Evolutionary conservation across 225 moss, liverwort and hornwort species (phyloP), one percentile per base, ranked within the genome.

Genomic region (Pseudoscleropodium purum): DNA sequence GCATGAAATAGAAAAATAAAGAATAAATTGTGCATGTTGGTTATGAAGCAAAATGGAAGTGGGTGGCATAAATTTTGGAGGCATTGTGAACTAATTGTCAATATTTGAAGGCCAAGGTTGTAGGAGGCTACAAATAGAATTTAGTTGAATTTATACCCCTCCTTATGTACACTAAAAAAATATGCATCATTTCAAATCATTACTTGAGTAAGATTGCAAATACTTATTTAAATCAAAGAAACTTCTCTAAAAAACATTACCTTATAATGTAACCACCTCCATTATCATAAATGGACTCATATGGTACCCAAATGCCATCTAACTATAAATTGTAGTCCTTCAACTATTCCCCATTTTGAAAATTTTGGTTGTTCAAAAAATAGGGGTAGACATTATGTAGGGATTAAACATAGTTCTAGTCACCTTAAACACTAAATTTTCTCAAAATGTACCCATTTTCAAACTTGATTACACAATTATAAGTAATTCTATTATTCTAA

Each of bases 1-100:
- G 10, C 4, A 37, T 56, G 1, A 1, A 25, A 26, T 57, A n/a
- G 2, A n/a, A 79, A 79, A 17, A 14, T 17, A 3, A 57, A 79
- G 1, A 57, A 17, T 2, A n/a, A 57, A n/a, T 26, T 57, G 57
- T 57, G 10, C 17, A 26, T 8, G 15, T 57, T 16, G 1, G 26
- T 27, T 37, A 79, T 8, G 3, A 17, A 26, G 4, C 4, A n/a
- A 57, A 56, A 26, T 26, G 2, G 4, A n/a, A 57, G 7, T 16
- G 4, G 0, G 4, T 79, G 7, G 17, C 10, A 79, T n/a, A 79
- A n/a, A n/a, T 57, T 77, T 56, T 26, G 6, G 17, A 57, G 6
- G 57, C 2, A n/a, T n/a, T 79, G 26, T 26, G 0, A 26, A 7
- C 17, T 2, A 79, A 26, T 3, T 17, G 0, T 1, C 27, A 57